These are phyloP conservation scores for Pythium rhizo-oryzae DNA, from an alignment of 352 stramenopile species.

Conservation along the genomic window DNA sequence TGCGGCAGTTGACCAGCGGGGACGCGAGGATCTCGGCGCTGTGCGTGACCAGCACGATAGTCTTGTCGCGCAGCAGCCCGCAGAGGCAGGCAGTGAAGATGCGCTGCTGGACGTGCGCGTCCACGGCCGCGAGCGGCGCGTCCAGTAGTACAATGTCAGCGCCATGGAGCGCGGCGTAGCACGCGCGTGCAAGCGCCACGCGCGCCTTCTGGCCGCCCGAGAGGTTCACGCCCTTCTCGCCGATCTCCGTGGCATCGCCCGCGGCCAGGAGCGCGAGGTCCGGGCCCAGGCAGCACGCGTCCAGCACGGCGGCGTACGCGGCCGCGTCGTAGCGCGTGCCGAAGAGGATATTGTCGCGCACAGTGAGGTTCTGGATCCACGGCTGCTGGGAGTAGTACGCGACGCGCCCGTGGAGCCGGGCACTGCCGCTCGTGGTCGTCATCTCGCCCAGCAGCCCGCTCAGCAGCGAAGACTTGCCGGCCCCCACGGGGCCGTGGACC, in stretches of 20 bases:
- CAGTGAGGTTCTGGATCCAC: slow-evolving; percentile 92
- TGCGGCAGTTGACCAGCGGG: slow-evolving; percentile 1
- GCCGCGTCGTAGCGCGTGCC: slow-evolving; percentile 43
- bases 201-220: slow-evolving; percentile 88
- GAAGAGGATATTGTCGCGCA: slow-evolving; percentile 94
- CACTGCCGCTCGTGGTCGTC: neutral
- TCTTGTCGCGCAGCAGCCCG: slow-evolving; percentile 32
- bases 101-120: slow-evolving; percentile 88
- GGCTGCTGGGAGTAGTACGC: slow-evolving; percentile 73
- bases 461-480: slow-evolving; percentile 35
- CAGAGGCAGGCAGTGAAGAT: slow-evolving; percentile 57
- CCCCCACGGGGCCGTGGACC: slow-evolving; percentile 29
- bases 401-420: slow-evolving; percentile 2
- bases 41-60: slow-evolving; percentile 91
- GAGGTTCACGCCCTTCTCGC: slow-evolving; percentile 93
- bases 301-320: slow-evolving; percentile 45
- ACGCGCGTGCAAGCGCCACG: slow-evolving; percentile 48
- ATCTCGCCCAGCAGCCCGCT: slow-evolving; percentile 21
- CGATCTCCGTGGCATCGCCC: slow-evolving; percentile 92
- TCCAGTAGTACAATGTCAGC: slow-evolving; percentile 82
- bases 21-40: slow-evolving; percentile 34
- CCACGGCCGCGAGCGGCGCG: slow-evolving; percentile 89
- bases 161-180: slow-evolving; percentile 37
- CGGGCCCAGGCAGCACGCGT: slow-evolving; percentile 66
- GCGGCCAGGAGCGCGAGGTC: slow-evolving; percentile 80